Evolutionary conservation across 805 yeast genomes (phyloP).

Genomic region (Yamadazyma sp.): DNA sequence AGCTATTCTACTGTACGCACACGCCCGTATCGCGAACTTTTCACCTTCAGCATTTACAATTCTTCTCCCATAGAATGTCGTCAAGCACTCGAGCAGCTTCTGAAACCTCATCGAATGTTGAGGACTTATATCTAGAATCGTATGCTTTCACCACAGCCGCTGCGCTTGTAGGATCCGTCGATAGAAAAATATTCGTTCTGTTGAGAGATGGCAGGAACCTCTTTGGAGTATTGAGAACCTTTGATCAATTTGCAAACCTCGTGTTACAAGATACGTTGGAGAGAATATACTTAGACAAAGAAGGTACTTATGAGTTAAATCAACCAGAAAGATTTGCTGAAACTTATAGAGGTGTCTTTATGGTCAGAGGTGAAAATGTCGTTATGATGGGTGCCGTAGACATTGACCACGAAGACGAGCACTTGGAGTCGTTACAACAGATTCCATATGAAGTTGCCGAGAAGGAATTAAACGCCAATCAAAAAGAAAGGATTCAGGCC

Average conservation of each 20-base stretch:
- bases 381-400: conserved; percentile 93
- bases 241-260: conserved; percentile 92
- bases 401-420: conserved; percentile 78
- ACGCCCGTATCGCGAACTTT: conserved; percentile 1
- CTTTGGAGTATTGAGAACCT: conserved; percentile 88
- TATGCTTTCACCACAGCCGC: conserved; percentile 88
- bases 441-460: conserved; percentile 66
- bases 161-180: conserved; percentile 84
- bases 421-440: conserved; percentile 54
- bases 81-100: conserved; percentile 1
- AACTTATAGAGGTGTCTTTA: conserved; percentile 71
- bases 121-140: conserved; percentile 68
- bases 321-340: conserved; percentile 63
- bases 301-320: conserved; percentile 33
- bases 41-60: background rate
- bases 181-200: conserved; percentile 77
- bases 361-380: conserved; percentile 95
- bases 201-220: conserved; percentile 87
- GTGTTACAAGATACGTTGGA: conserved; percentile 90
- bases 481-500: conserved; percentile 31
- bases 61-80: too few relatives aligned
- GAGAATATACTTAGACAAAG: conserved; percentile 60
- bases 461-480: conserved; percentile 32
- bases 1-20: background rate
- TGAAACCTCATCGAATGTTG: conserved; percentile 32